Evolutionary conservation across 2,329 filamentous ascomycete species (phyloP).

Genomic region (Aureobasidium lini): DNA sequence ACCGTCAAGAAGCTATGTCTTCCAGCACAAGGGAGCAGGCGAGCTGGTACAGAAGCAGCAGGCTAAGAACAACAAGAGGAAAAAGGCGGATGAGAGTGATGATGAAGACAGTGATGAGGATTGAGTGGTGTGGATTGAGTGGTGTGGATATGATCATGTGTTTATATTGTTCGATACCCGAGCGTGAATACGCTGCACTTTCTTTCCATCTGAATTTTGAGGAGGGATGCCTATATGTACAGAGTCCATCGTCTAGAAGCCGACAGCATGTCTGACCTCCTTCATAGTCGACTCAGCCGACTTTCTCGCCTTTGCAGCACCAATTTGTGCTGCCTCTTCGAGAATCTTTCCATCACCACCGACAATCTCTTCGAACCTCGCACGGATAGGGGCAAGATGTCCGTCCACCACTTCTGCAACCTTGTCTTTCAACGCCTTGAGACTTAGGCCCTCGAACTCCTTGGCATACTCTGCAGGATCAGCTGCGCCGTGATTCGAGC

Average conservation of each 20-base stretch:
- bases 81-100: conserved; percentile 15
- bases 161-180: conserved; percentile 4
- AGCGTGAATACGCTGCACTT: background rate
- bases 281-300: conserved; percentile 51
- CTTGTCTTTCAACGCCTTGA: conserved; percentile 56
- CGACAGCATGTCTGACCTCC: conserved; percentile 37
- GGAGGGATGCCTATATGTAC: too few relatives aligned
- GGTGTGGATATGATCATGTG: background rate
- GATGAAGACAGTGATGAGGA: conserved; percentile 21
- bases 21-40: conserved; percentile 30
- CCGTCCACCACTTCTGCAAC: conserved; percentile 52
- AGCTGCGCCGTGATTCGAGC: conserved; percentile 33
- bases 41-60: conserved; percentile 18
- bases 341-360: conserved; percentile 44
- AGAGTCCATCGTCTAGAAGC: conserved; percentile 21
- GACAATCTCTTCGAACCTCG: conserved; percentile 49
- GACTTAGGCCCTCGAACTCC: conserved; percentile 33
- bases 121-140: background rate
- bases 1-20: conserved; percentile 39
- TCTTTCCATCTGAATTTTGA: background rate
- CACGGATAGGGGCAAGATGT: conserved; percentile 49
- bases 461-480: conserved; percentile 39
- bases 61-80: conserved; percentile 17
- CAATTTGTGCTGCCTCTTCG: conserved; percentile 50
- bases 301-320: conserved; percentile 52